Evolutionary conservation across 805 yeast species (phyloP), one percentile per base, ranked within the genome.

Genomic region (Wilhelminamyces savonicus): DNA sequence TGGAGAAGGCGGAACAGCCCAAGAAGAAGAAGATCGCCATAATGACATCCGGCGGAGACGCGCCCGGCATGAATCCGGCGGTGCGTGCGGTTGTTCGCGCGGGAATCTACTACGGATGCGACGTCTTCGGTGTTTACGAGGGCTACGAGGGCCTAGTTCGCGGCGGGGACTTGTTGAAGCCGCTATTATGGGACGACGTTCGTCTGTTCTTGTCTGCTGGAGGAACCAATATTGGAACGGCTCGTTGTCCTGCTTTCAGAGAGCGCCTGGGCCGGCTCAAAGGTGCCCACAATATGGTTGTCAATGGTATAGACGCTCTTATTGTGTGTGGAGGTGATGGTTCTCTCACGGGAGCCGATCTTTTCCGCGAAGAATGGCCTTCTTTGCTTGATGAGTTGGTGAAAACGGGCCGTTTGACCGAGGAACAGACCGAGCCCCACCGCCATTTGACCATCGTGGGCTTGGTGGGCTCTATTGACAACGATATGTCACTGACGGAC

Each of bases 311-410:
- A 34, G 87, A 82, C 54, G 88, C 86, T 3, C 62, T 82, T 39
- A 71, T 82, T 39, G 88, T 82, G 13, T 78, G 86, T 57, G 90
- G 90, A 42, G 90, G 90, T 51, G 90, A 82, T 52, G 90, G 90
- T 30, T 80, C 87, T 1, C 63, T 82, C 40, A 82, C 90, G 3
- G 90, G 90, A 39, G 90, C 90, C 5, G 90, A 82, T 49, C 57
- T 80, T 32, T 81, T 82, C 56, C 68, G 90, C 50, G 46, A 69
- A 10, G 88, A 82, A 58, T 82, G 90, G 90, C 86, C 87, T 4
- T 69, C 80, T 3, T 65, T 82, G 47, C 61, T 80, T 19, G 52
- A 68, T 16, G 86, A 80, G 50, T 63, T 82, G 43, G 55, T 66
- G 9, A 55, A 50, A 1, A 59, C 52, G 1, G 66, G 68, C 1